Conservation (phyloP, 2,329 filamentous ascomycete genomes). For the Paracoccidioides brasiliensis region DNA sequence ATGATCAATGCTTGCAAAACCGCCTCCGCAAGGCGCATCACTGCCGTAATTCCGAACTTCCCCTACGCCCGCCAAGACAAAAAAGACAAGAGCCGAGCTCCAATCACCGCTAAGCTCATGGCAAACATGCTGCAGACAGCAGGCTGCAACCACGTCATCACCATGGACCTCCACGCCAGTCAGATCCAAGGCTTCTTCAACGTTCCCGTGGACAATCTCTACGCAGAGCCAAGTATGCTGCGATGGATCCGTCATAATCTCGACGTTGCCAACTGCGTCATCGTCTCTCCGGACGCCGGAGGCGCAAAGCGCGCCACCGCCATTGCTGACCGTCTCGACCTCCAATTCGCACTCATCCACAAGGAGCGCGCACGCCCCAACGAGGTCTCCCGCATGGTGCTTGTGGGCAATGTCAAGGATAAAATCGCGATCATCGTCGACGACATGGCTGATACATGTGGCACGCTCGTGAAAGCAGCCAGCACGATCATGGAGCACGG, state of each 20-base stretch:
- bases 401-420: constrained; percentile 86
- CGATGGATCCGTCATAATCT: constrained; percentile 86
- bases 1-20: constrained; percentile 95
- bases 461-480: constrained; percentile 76
- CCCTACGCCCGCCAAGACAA: constrained; percentile 95
- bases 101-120: constrained; percentile 89
- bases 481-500: constrained; percentile 78
- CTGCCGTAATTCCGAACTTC: constrained; percentile 90
- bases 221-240: constrained; percentile 83
- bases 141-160: constrained; percentile 86
- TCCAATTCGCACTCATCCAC: constrained; percentile 88
- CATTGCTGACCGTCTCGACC: constrained; percentile 82
- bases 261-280: constrained; percentile 69
- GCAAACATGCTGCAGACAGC: constrained; percentile 96
- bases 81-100: constrained; percentile 91
- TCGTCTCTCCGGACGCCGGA: constrained; percentile 88
- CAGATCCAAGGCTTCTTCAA: constrained; percentile 98
- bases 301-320: constrained; percentile 90
- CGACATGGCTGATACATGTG: constrained; percentile 95
- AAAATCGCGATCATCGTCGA: constrained; percentile 93
- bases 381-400: constrained; percentile 82
- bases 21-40: constrained; percentile 77
- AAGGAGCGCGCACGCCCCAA: constrained; percentile 89
- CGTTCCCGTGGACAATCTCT: constrained; percentile 65
- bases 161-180: constrained; percentile 87